phyloP scores from a whole-genome alignment of 345 rosid genomes.

The Citrus reticulata region DNA sequence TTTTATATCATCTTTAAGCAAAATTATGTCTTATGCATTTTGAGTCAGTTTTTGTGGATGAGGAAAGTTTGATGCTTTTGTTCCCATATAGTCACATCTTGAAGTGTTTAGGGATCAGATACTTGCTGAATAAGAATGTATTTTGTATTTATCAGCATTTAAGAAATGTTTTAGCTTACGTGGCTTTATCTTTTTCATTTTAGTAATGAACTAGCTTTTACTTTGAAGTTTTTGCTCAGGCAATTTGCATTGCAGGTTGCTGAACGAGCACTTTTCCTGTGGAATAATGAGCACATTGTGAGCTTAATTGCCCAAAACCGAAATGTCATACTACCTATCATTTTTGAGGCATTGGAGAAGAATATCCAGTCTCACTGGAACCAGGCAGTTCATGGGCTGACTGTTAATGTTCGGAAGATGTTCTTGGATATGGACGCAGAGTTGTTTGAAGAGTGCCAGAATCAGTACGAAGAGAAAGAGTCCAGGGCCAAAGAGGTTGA shows the following conservation, averaged over 20 bases:
- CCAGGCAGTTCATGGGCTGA: slow-evolving; percentile 83
- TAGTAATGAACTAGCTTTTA: background rate
- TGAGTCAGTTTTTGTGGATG: background rate
- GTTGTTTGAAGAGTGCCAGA: slow-evolving; percentile 74
- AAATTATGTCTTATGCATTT: background rate
- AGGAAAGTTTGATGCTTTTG: background rate
- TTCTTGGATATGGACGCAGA: slow-evolving; percentile 83
- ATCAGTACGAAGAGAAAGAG: slow-evolving; percentile 59
- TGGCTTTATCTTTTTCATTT: background rate
- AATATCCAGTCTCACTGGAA: slow-evolving; percentile 79
- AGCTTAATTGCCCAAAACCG: slow-evolving; percentile 72
- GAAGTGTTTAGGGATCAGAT: background rate
- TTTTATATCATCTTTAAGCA: background rate
- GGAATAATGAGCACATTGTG: slow-evolving; percentile 91
- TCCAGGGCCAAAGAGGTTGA: slow-evolving; percentile 51
- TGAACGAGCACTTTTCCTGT: slow-evolving; percentile 81
- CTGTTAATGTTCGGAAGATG: slow-evolving; percentile 70
- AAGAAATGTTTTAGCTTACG: background rate
- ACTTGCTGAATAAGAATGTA: too few species aligned
- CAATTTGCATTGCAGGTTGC: slow-evolving; percentile 60
- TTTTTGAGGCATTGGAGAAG: slow-evolving; percentile 74
- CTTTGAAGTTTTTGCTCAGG: slow-evolving; percentile 9
- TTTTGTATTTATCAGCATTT: background rate
- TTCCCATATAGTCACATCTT: background rate
- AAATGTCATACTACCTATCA: slow-evolving; percentile 59